Evolutionary conservation across 2,329 filamentous ascomycete genomes (phyloP).

Genomic region (Lachnellula hyalina): DNA sequence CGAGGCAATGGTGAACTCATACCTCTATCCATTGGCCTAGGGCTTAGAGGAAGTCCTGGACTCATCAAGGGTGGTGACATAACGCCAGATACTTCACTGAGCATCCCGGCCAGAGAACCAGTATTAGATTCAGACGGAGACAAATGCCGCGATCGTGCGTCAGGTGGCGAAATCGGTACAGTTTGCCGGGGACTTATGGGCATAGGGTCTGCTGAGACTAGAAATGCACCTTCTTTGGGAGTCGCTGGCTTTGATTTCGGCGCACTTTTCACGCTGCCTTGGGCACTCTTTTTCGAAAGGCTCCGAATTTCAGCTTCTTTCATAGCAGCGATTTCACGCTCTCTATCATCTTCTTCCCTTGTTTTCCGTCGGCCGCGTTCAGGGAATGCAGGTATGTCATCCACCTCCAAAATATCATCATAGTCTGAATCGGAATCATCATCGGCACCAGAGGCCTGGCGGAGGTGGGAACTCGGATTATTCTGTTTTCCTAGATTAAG

Average conservation of each 20-base stretch:
- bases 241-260: constrained; percentile 39
- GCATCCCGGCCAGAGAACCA: constrained; percentile 48
- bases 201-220: constrained; percentile 27
- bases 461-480: constrained; percentile 38
- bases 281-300: constrained; percentile 66
- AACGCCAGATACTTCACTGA: constrained; percentile 35
- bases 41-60: constrained; percentile 55
- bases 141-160: constrained; percentile 29
- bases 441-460: constrained; percentile 42
- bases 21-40: constrained; percentile 50
- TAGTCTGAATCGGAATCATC: constrained; percentile 75
- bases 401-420: constrained; percentile 68
- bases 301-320: constrained; percentile 67
- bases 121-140: constrained; percentile 33
- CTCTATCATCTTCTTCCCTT: constrained; percentile 78
- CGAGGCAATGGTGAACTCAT: constrained; percentile 55
- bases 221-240: constrained; percentile 35
- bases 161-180: constrained; percentile 29
- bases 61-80: constrained; percentile 46
- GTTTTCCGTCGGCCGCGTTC: constrained; percentile 75
- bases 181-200: constrained; percentile 37
- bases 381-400: constrained; percentile 50
- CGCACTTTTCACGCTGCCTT: constrained; percentile 50
- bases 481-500: constrained; percentile 58
- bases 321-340: constrained; percentile 63